phyloP scores from a whole-genome alignment of 345 rosid species.

The Hibiscus tridactylites region DNA sequence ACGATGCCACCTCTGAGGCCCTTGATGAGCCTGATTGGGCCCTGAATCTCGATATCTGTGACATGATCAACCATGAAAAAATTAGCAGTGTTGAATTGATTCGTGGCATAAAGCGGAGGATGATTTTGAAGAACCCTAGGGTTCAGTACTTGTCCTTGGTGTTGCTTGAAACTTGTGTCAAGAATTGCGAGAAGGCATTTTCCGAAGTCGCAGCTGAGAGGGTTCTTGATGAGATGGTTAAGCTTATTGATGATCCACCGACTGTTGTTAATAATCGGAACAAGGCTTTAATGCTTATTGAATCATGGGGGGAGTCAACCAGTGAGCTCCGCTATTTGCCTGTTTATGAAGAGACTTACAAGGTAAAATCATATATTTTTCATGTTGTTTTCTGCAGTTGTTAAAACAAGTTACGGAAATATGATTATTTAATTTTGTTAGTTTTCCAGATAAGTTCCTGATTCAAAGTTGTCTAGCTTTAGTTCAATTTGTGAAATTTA shows the following conservation, averaged over 20 bases:
- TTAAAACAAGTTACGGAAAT: neutral
- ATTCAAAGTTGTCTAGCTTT: neutral
- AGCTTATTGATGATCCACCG: constrained; percentile 92
- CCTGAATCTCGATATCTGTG: constrained; percentile 89
- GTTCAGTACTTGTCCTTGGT: constrained; percentile 84
- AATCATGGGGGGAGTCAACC: constrained; percentile 97
- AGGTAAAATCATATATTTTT: constrained; percentile 38
- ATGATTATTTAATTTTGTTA: neutral
- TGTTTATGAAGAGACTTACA: constrained; percentile 94
- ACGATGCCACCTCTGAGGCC: constrained; percentile 88
- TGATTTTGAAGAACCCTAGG: constrained; percentile 74
- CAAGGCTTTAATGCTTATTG: constrained; percentile 80
- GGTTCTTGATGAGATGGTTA: constrained; percentile 98
- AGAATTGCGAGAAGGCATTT: constrained; percentile 97
- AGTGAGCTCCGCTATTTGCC: constrained; percentile 90
- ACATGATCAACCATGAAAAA: constrained; percentile 83
- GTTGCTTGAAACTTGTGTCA: constrained; percentile 81
- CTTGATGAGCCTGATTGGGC: constrained; percentile 98
- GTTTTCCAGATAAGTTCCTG: neutral
- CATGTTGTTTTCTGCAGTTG: neutral
- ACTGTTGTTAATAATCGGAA: constrained; percentile 84
- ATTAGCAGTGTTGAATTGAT: constrained; percentile 79
- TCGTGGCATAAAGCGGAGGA: constrained; percentile 82
- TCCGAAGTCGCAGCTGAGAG: constrained; percentile 97
- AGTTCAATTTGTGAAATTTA: neutral